phyloP scores from a whole-genome alignment of 495 filamentous ascomycete species.

The Staphylotrichum longicolle region DNA sequence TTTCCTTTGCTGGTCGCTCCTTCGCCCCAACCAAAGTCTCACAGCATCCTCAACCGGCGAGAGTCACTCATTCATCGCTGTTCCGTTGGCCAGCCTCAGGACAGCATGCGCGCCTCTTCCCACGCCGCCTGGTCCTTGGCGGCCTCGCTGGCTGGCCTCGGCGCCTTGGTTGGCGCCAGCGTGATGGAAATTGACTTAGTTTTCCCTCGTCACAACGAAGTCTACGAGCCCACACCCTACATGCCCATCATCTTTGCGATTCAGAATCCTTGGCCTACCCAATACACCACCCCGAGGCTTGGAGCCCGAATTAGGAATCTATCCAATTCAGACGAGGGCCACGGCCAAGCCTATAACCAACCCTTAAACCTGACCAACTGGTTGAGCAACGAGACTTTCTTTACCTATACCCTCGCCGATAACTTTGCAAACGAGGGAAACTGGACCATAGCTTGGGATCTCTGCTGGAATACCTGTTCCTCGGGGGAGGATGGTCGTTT shows the following conservation, averaged over 20 bases:
- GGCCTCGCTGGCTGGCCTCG: not conserved
- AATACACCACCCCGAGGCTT: slow-evolving; percentile 15
- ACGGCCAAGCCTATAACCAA: not conserved
- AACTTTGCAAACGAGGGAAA: slow-evolving; percentile 17
- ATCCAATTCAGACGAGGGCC: not conserved
- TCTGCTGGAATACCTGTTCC: slow-evolving; percentile 23
- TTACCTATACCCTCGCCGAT: slow-evolving; percentile 13
- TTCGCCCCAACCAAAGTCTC: too few species aligned
- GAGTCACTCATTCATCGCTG: too few species aligned
- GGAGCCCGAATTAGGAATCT: too few species aligned
- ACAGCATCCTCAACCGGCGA: too few species aligned
- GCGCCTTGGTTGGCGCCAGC: not conserved
- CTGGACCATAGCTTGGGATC: slow-evolving; percentile 26
- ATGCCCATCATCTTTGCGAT: slow-evolving; percentile 42
- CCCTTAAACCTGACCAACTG: slow-evolving; percentile 24
- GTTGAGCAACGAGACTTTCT: slow-evolving; percentile 30
- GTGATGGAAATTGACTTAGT: not conserved
- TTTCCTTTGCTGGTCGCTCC: too few species aligned
- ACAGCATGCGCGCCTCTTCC: not conserved
- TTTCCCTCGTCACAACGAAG: slow-evolving; percentile 1
- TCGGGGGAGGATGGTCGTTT: not conserved
- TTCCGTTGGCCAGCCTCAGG: not conserved
- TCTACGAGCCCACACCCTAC: not conserved
- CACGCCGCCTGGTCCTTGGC: not conserved
- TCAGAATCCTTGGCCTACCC: slow-evolving; percentile 31